A percentile compares a stretch with the other conserved stretches of the same genome.
These are phyloP conservation scores for Clavariopsis aquatica DNA, from an alignment of 495 filamentous ascomycete genomes.

Conservation along the genomic window DNA sequence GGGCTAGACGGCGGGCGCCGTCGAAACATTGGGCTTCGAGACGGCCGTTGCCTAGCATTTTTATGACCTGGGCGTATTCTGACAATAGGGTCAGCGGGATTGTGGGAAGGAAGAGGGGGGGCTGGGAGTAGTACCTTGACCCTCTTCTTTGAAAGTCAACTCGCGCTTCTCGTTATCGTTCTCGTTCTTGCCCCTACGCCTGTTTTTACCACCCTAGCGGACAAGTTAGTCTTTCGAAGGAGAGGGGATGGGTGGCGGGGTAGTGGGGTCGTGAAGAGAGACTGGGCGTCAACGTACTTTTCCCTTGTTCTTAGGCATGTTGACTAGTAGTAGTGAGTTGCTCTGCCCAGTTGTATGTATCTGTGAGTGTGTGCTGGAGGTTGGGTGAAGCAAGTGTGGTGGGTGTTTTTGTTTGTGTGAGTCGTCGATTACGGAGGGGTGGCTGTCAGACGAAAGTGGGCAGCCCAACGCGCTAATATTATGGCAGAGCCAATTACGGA, in stretches of 20 bases:
- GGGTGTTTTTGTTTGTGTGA: not conserved
- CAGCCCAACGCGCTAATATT: not conserved
- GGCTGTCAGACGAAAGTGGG: not conserved
- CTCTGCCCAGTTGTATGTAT: not conserved
- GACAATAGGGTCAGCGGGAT: conserved; percentile 13
- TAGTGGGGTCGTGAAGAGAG: conserved; percentile 22
- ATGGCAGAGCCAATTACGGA: not conserved
- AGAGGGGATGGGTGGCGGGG: conserved; percentile 17
- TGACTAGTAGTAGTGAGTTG: conserved; percentile 40
- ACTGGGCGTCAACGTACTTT: conserved; percentile 63
- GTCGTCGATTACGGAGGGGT: not conserved
- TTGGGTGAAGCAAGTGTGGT: not conserved
- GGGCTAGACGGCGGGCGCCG: conserved; percentile 79
- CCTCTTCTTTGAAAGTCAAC: conserved; percentile 97
- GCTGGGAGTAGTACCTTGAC: conserved; percentile 63
- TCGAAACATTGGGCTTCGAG: conserved; percentile 98
- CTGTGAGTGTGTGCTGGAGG: not conserved
- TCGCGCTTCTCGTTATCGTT: conserved; percentile 99
- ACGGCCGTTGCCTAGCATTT: conserved; percentile 98
- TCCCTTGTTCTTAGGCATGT: conserved; percentile 98
- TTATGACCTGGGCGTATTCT: conserved; percentile 82
- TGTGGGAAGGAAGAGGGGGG: not conserved
- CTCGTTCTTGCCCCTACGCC: conserved; percentile 99
- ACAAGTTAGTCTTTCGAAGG: conserved; percentile 25
- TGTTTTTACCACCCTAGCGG: conserved; percentile 94